Conservation (phyloP, 2,329 filamentous ascomycete genomes). For the Colletotrichum magnum region DNA sequence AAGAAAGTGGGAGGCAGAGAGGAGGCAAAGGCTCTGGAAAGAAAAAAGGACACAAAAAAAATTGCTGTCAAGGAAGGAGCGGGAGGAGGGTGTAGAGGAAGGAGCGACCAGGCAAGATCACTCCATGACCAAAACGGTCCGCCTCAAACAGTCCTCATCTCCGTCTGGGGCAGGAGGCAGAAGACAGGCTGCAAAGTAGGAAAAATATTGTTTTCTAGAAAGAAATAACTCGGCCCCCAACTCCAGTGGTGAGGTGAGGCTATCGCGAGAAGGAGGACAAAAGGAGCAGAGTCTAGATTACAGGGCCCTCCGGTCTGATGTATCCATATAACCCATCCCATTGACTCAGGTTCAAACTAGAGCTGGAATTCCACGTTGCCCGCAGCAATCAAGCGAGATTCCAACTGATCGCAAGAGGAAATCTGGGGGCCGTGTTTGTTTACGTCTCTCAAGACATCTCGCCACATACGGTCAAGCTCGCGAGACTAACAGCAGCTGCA, state of each 20-base stretch:
- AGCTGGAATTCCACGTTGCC: constrained; percentile 25
- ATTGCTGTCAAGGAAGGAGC: neutral
- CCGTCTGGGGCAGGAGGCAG: neutral
- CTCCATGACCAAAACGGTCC: neutral
- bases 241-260: neutral
- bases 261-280: constrained; percentile 2
- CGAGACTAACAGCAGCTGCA: neutral
- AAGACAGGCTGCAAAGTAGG: no score
- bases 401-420: neutral
- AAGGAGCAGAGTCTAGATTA: neutral
- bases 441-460: constrained; percentile 13
- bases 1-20: neutral
- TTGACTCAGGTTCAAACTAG: neutral
- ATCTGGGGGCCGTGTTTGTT: constrained; percentile 9
- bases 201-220: neutral
- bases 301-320: neutral
- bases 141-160: neutral
- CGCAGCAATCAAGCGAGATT: constrained; percentile 33
- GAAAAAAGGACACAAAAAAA: neutral
- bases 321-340: neutral
- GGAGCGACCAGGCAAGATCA: constrained; percentile 1
- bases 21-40: neutral
- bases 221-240: neutral
- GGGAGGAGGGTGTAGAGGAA: neutral
- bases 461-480: neutral